Evolutionary conservation across 2,329 filamentous ascomycete genomes (phyloP).

Genomic region (Xylaria sp.): DNA sequence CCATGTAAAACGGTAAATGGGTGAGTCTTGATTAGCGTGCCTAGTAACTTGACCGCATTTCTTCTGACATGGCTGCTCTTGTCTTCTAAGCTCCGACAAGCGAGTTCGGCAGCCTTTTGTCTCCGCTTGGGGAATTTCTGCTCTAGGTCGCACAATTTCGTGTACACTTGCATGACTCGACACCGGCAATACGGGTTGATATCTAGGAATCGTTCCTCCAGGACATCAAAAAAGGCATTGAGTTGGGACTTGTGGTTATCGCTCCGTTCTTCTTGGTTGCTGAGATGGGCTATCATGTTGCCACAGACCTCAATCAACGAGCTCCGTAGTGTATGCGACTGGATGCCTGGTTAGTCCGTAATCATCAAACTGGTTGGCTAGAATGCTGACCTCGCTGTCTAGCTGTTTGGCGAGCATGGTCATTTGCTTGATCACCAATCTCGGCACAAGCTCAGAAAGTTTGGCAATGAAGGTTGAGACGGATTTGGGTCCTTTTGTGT

Average conservation of each 20-base stretch:
- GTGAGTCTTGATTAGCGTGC: constrained; percentile 89
- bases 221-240: constrained; percentile 94
- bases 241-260: constrained; percentile 96
- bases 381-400: constrained; percentile 79
- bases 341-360: constrained; percentile 27
- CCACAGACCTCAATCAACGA: constrained; percentile 97
- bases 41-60: constrained; percentile 93
- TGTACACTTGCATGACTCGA: constrained; percentile 90
- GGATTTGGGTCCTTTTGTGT: constrained; percentile 94
- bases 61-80: constrained; percentile 97
- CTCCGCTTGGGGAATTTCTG: constrained; percentile 94
- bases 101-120: constrained; percentile 86
- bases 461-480: constrained; percentile 94
- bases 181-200: constrained; percentile 96
- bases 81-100: constrained; percentile 89
- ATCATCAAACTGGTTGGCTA: not conserved
- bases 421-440: constrained; percentile 97
- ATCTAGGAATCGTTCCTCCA: constrained; percentile 95
- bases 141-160: constrained; percentile 91
- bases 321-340: constrained; percentile 92
- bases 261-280: constrained; percentile 87
- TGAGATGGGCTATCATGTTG: constrained; percentile 91
- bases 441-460: constrained; percentile 89
- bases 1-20: constrained; percentile 94
- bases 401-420: constrained; percentile 92